Evolutionary conservation across 2,329 filamentous ascomycete species (phyloP).

Genomic region (Elsinoe necatrix): DNA sequence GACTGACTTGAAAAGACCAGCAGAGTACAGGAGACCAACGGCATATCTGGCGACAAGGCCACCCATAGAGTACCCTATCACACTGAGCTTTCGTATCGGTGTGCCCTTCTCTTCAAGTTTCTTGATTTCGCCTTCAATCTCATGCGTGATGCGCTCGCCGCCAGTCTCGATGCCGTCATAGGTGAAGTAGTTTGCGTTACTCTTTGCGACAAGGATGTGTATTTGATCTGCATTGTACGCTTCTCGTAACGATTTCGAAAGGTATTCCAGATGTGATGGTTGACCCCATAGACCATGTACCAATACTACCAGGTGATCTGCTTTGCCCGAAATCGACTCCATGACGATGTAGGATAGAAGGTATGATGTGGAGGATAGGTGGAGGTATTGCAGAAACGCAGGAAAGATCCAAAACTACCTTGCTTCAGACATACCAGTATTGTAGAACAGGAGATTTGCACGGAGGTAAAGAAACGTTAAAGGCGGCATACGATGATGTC

Average conservation of each 20-base stretch:
- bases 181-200: slow-evolving; percentile 62
- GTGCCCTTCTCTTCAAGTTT: slow-evolving; percentile 53
- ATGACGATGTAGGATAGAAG: neutral
- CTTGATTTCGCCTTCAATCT: slow-evolving; percentile 53
- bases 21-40: slow-evolving; percentile 72
- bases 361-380: neutral
- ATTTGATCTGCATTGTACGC: slow-evolving; percentile 54
- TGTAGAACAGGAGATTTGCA: neutral
- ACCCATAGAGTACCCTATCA: slow-evolving; percentile 84
- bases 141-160: slow-evolving; percentile 55
- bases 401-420: neutral
- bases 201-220: slow-evolving; percentile 62
- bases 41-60: slow-evolving; percentile 81
- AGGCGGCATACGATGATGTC: neutral
- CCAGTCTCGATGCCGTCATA: slow-evolving; percentile 62
- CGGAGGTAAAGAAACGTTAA: slow-evolving; percentile 1
- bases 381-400: neutral
- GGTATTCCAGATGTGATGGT: slow-evolving; percentile 60
- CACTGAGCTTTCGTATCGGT: slow-evolving; percentile 69
- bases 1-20: slow-evolving; percentile 69
- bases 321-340: slow-evolving; percentile 25
- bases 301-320: slow-evolving; percentile 67
- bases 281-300: slow-evolving; percentile 77
- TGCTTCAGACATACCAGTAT: neutral
- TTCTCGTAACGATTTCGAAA: slow-evolving; percentile 57